Evolutionary conservation across 1,284 basidiomycete genomes (phyloP).

Genomic region (Takashimella koratensis): DNA sequence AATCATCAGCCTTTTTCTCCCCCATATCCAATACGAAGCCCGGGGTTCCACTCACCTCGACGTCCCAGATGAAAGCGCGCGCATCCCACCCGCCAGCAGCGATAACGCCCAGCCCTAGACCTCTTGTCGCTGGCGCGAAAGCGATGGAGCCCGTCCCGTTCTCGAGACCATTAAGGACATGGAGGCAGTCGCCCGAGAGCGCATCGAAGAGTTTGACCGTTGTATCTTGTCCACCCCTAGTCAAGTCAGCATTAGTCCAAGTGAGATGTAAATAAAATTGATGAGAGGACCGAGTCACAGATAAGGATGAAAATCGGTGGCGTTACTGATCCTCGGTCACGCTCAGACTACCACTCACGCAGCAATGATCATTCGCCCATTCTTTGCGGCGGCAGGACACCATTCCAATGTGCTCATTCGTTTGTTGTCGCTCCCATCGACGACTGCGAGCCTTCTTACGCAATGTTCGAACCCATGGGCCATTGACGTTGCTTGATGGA

Average conservation of each 20-base stretch:
- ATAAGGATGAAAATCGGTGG: too few species aligned
- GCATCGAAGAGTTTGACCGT: conserved; percentile 43
- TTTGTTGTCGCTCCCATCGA: conserved; percentile 36
- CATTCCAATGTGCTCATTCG: conserved; percentile 42
- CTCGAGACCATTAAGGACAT: conserved; percentile 34
- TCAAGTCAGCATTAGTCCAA: background rate
- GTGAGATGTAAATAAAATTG: background rate
- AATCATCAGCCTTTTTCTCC: background rate
- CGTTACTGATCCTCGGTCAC: too few species aligned
- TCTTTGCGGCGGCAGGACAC: conserved; percentile 22
- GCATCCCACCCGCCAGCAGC: conserved; percentile 44
- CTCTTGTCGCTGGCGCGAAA: conserved; percentile 26
- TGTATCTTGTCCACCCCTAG: conserved; percentile 42
- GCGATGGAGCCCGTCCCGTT: conserved; percentile 36
- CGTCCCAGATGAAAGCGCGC: conserved; percentile 36
- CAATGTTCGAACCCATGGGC: conserved; percentile 27
- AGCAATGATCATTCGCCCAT: conserved; percentile 37
- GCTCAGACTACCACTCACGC: conserved; percentile 30
- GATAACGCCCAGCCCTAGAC: conserved; percentile 24
- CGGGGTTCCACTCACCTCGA: conserved; percentile 24
- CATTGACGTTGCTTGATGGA: conserved; percentile 17
- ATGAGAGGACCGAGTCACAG: too few species aligned
- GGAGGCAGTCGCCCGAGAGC: conserved; percentile 28
- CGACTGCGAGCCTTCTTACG: conserved; percentile 33
- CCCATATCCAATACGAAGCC: background rate